phyloP scores from a whole-genome alignment of 495 filamentous ascomycete species.

The Neurospora sp. region DNA sequence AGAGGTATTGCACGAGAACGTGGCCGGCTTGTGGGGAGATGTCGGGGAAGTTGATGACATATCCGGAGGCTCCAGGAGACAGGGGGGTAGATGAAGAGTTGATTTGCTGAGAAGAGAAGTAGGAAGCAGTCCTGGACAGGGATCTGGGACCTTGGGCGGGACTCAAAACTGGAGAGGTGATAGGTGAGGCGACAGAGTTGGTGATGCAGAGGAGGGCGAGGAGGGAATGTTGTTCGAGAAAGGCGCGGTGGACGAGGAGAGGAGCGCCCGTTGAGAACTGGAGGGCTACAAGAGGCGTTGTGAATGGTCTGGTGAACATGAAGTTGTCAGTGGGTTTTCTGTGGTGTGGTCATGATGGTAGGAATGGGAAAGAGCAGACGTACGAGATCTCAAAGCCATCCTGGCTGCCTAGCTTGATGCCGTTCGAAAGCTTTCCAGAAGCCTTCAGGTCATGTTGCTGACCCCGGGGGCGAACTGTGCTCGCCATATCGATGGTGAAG shows the following conservation, averaged over 20 bases:
- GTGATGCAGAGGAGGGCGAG: slow-evolving; percentile 3
- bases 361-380: neutral
- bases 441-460: neutral
- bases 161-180: neutral
- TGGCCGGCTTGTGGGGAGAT: slow-evolving; percentile 16
- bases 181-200: neutral
- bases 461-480: neutral
- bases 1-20: slow-evolving; percentile 22
- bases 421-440: neutral
- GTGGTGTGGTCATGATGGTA: neutral
- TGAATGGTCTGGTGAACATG: slow-evolving; percentile 15
- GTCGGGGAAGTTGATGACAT: neutral
- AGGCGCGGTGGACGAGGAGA: slow-evolving; percentile 7
- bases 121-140: neutral
- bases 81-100: neutral
- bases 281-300: slow-evolving; percentile 7
- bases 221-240: slow-evolving; percentile 7
- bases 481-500: neutral
- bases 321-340: neutral
- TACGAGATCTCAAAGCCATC: neutral
- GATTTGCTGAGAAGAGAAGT: neutral
- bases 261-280: slow-evolving; percentile 6
- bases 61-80: neutral
- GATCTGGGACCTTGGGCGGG: neutral
- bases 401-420: neutral